Conservation (phyloP, 768 basidiomycete genomes). For the Leucosporidium yakuticum region DNA sequence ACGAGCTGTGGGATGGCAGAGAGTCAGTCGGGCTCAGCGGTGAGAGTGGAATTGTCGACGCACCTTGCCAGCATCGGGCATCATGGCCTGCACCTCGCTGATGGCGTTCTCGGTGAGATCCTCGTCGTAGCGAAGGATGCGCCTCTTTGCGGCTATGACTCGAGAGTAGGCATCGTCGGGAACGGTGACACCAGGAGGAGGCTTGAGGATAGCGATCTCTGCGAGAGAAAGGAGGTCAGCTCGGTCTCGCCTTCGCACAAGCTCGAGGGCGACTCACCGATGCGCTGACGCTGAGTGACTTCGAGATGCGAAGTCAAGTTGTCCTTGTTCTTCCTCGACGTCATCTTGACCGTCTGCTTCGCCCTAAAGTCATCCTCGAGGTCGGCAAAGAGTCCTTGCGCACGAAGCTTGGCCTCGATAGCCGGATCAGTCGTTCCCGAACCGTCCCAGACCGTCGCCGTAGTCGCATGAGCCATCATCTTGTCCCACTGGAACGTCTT, state of each 20-base stretch:
- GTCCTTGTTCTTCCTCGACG: constrained; percentile 78
- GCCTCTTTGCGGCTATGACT: constrained; percentile 1
- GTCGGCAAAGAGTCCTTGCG: constrained; percentile 83
- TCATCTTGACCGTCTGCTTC: constrained; percentile 58
- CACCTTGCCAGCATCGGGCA: constrained; percentile 71
- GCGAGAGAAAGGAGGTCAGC: not conserved
- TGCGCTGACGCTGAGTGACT: constrained; percentile 82
- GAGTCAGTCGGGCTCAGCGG: not conserved
- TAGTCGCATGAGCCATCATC: constrained; percentile 77
- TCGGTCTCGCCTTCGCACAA: not conserved
- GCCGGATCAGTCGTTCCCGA: constrained; percentile 52
- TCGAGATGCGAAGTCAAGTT: constrained; percentile 78
- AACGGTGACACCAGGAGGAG: not conserved
- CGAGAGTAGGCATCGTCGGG: too few species aligned
- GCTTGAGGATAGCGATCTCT: constrained; percentile 30
- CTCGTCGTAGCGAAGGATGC: constrained; percentile 77
- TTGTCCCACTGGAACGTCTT: constrained; percentile 99
- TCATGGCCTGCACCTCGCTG: constrained; percentile 74
- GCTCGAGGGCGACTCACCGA: constrained; percentile 58
- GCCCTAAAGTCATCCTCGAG: constrained; percentile 99
- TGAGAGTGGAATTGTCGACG: not conserved
- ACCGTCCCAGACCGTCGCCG: constrained; percentile 68
- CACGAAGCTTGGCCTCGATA: constrained; percentile 72
- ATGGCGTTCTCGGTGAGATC: constrained; percentile 80
- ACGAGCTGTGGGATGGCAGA: constrained; percentile 51